Base-by-base conservation (phyloP, 208 protist genomes). In the Leishmania braziliensis region DNA sequence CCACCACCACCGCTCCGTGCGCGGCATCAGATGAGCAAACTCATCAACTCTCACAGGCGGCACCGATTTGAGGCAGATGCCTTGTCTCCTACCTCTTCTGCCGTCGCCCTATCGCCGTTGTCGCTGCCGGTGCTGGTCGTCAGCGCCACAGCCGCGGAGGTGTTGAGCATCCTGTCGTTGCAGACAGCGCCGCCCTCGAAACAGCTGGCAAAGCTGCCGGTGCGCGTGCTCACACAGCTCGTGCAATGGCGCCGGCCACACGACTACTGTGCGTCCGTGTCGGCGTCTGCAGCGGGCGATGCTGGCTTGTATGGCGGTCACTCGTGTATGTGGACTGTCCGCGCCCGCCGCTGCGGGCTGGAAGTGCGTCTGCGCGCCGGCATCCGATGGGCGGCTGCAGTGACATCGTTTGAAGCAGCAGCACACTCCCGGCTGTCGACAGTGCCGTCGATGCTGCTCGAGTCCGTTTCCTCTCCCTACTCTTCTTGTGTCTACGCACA, bases 141-240 rank as follows among this genome's bases (percentile, higher is more conserved):
- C 5, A 18, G 56, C 14, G 20, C 9, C 33, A 33, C 73, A 20
- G 54, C 51, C 50, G 29, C 5, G 46, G 50, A 48, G 16, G 36
- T 23, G 73, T 23, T 65, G 36, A 46, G 36, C 33, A 65, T 29
- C 20, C 8, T 84, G 39, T 29, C 53, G 16, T 62, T 79, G 43
- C 63, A 36, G 33, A n/a, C n/a, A 0, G 23, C 51, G 6, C 74
- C 54, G 14, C 16, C 66, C 18, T 66, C 75, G 12, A 80, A 58
- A 48, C 76, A 75, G 76, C 75, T 80, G 16, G 63, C 76, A 6
- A 50, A 36, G 69, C 54, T 73, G 50, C 81, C 81, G 8, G 60
- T 68, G 29, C 36, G 68, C 29, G 1, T 80, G 5, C 43, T 80
- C 46, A 81, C 77, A 46, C 82, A 85, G 43, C 58, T 81, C 2